Conservation (phyloP, 2,329 filamentous ascomycete genomes). For the Rhytidhysteron rufulum region DNA sequence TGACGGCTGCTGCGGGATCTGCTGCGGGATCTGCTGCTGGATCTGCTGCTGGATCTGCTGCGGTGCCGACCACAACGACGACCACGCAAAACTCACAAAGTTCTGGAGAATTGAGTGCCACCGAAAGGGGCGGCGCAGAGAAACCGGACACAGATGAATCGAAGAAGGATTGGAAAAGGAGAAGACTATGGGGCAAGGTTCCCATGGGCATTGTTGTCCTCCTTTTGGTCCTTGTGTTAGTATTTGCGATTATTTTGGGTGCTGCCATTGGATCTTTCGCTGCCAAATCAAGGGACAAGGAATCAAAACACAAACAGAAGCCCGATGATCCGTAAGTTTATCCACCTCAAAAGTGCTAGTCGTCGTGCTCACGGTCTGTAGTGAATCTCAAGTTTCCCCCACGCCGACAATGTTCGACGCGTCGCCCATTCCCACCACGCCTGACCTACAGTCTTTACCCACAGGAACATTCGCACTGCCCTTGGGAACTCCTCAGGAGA, state of each 20-base stretch:
- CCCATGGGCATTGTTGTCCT: conserved; percentile 51
- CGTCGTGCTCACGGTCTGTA: background rate
- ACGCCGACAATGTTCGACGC: conserved; percentile 49
- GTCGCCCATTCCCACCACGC: conserved; percentile 46
- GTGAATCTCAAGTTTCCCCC: conserved; percentile 44
- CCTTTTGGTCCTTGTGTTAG: conserved; percentile 43
- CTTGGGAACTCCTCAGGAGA: conserved; percentile 42
- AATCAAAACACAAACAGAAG: conserved; percentile 10
- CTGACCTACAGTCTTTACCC: conserved; percentile 43
- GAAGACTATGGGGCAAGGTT: conserved; percentile 45
- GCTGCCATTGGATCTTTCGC: conserved; percentile 53
- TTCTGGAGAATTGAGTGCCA: background rate
- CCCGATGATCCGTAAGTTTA: conserved; percentile 28
- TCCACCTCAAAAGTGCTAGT: background rate
- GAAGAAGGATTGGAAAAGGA: conserved; percentile 38
- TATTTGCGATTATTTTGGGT: conserved; percentile 47
- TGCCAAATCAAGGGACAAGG: conserved; percentile 32
- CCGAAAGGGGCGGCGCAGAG: conserved; percentile 22
- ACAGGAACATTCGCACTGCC: conserved; percentile 50
- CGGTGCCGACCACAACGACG: too few relatives aligned
- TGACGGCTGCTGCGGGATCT: too few relatives aligned
- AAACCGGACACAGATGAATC: conserved; percentile 22
- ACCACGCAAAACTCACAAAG: too few relatives aligned
- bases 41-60: too few relatives aligned
- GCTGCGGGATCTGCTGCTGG: too few relatives aligned